These are phyloP conservation scores for Cutaneotrichosporon daszewskae DNA, from an alignment of 1,284 basidiomycete species.

Conservation along the genomic window DNA sequence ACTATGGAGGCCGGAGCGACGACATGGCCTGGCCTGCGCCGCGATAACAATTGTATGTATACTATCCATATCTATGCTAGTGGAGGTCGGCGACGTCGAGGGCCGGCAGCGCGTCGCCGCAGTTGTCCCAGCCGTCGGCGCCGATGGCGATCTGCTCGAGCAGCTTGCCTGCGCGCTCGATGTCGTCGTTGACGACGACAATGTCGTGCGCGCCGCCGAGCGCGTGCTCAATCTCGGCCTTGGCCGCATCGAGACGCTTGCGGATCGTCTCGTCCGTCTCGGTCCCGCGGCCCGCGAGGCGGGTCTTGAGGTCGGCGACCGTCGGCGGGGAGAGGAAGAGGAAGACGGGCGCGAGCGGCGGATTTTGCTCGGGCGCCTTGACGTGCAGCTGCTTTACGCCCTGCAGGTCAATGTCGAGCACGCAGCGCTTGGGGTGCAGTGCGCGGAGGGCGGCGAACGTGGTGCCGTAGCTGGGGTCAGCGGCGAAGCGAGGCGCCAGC, in stretches of 20 bases:
- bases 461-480: conserved; percentile 64
- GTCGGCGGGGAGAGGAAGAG: conserved; percentile 91
- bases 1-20: conserved; percentile 9
- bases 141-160: conserved; percentile 66
- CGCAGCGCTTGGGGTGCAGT: conserved; percentile 64
- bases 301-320: conserved; percentile 59
- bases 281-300: conserved; percentile 76
- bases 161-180: conserved; percentile 70
- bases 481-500: neutral
- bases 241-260: conserved; percentile 72
- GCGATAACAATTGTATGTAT: neutral
- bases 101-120: conserved; percentile 40
- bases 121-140: conserved; percentile 45
- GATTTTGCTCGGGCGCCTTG: conserved; percentile 52
- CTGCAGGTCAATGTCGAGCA: conserved; percentile 97
- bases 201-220: conserved; percentile 68
- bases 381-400: conserved; percentile 84
- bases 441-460: conserved; percentile 63
- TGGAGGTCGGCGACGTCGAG: conserved; percentile 32
- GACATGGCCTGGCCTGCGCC: conserved; percentile 8
- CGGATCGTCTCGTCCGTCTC: conserved; percentile 70
- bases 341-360: conserved; percentile 73
- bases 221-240: conserved; percentile 82
- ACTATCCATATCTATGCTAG: neutral
- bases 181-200: conserved; percentile 86